phyloP scores from a whole-genome alignment of 2,329 filamentous ascomycete genomes.

The Microdochium nivale region DNA sequence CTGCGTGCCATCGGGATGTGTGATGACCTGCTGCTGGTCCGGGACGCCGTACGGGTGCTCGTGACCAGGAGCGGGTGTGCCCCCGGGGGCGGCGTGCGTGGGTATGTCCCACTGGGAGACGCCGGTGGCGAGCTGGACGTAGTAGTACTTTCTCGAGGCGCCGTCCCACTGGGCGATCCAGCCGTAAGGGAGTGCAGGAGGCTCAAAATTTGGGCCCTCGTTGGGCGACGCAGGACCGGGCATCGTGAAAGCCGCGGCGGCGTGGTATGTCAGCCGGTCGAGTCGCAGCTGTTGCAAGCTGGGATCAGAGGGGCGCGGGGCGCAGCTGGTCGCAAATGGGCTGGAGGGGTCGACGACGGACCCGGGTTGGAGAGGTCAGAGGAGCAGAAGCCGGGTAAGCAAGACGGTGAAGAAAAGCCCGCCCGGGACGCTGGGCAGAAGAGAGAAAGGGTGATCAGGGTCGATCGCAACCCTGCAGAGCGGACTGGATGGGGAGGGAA shows the following conservation, averaged over 20 bases:
- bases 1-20: slow-evolving; percentile 53
- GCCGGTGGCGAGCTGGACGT: slow-evolving; percentile 64
- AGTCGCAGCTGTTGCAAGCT: background rate
- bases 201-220: slow-evolving; percentile 48
- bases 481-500: background rate
- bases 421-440: background rate
- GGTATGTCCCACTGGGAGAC: slow-evolving; percentile 68
- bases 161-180: slow-evolving; percentile 67
- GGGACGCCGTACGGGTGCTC: slow-evolving; percentile 58
- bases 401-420: background rate
- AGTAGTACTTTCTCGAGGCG: slow-evolving; percentile 57
- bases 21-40: slow-evolving; percentile 43
- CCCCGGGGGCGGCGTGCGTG: slow-evolving; percentile 54
- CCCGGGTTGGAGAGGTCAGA: background rate
- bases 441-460: background rate
- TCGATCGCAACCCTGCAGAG: background rate
- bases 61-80: slow-evolving; percentile 42
- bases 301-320: background rate
- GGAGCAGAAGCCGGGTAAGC: background rate
- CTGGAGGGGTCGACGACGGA: background rate
- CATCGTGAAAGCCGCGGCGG: slow-evolving; percentile 27
- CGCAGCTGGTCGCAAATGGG: background rate
- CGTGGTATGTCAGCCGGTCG: background rate
- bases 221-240: slow-evolving; percentile 49
- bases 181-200: slow-evolving; percentile 52